These are phyloP conservation scores for Lactarius sp. DNA, from an alignment of 768 basidiomycete genomes.

Conservation along the genomic window DNA sequence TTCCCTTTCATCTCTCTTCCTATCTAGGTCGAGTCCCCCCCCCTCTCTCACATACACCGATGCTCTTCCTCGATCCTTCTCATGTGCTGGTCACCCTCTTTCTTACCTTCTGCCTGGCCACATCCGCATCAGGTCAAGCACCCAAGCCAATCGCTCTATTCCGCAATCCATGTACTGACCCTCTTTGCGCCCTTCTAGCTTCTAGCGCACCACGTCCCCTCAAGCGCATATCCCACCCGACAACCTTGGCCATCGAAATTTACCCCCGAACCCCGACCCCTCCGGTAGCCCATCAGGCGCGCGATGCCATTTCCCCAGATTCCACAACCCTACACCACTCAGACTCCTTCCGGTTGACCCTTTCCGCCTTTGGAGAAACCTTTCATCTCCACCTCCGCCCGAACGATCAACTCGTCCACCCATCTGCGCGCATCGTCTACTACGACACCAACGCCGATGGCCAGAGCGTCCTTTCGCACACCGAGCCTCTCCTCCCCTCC, in stretches of 20 bases:
- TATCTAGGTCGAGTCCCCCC: neutral
- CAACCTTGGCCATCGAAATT: slow-evolving; percentile 38
- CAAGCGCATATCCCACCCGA: slow-evolving; percentile 37
- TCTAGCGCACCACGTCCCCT: slow-evolving; percentile 33
- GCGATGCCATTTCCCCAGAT: slow-evolving; percentile 30
- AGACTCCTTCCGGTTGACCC: slow-evolving; percentile 65
- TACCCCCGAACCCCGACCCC: slow-evolving; percentile 33
- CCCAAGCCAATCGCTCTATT: neutral
- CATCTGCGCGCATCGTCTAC: slow-evolving; percentile 68
- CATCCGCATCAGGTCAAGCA: slow-evolving; percentile 14
- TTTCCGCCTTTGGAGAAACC: slow-evolving; percentile 60
- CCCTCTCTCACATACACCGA: neutral
- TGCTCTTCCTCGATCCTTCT: slow-evolving; percentile 4
- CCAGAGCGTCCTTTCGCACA: slow-evolving; percentile 43
- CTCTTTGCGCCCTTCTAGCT: slow-evolving; percentile 1
- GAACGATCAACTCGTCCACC: slow-evolving; percentile 73
- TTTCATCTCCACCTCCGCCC: slow-evolving; percentile 74
- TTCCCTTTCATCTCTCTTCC: neutral
- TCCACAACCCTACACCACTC: slow-evolving; percentile 54
- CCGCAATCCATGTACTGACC: neutral
- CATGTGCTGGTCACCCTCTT: slow-evolving; percentile 27
- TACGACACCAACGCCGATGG: slow-evolving; percentile 51
- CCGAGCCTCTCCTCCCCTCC: slow-evolving; percentile 58
- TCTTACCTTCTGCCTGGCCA: slow-evolving; percentile 14
- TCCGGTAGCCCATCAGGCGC: neutral